phyloP scores from a whole-genome alignment of 2,329 filamentous ascomycete species.

The Diplodia mutila region DNA sequence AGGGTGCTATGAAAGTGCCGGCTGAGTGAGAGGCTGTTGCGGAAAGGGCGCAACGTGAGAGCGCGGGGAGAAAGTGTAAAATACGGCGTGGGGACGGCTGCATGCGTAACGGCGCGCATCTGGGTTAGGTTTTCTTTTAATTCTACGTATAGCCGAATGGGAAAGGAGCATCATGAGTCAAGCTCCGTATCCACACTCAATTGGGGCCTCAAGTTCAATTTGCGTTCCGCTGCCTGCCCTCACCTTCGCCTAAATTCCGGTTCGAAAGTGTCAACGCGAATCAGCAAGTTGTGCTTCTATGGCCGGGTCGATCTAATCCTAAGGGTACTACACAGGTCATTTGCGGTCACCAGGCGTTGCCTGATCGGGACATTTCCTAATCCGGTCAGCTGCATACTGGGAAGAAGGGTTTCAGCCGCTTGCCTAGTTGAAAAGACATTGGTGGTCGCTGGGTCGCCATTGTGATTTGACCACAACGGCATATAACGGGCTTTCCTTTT shows the following conservation, averaged over 20 bases:
- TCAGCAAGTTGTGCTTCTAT: not conserved
- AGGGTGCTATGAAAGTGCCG: constrained; percentile 56
- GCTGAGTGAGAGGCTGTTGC: not conserved
- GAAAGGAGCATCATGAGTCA: not conserved
- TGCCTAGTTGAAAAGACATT: too few species aligned
- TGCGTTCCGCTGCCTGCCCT: not conserved
- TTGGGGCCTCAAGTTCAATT: not conserved
- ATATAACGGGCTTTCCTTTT: too few species aligned
- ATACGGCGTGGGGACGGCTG: constrained; percentile 2
- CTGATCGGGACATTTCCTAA: too few species aligned
- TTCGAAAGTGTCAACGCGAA: not conserved
- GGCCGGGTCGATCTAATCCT: too few species aligned
- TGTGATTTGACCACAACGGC: too few species aligned
- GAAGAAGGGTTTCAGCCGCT: too few species aligned
- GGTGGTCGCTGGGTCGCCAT: too few species aligned
- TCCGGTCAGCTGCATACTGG: too few species aligned
- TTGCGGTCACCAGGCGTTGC: too few species aligned
- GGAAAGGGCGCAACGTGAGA: not conserved
- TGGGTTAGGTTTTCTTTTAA: constrained; percentile 1
- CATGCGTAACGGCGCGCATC: constrained; percentile 19
- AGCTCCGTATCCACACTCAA: constrained; percentile 5
- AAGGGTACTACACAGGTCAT: too few species aligned
- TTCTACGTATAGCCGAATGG: not conserved
- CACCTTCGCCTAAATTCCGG: not conserved
- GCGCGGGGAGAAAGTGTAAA: not conserved